Conservation (phyloP, 768 basidiomycete species). For the Mycena polygramma region DNA sequence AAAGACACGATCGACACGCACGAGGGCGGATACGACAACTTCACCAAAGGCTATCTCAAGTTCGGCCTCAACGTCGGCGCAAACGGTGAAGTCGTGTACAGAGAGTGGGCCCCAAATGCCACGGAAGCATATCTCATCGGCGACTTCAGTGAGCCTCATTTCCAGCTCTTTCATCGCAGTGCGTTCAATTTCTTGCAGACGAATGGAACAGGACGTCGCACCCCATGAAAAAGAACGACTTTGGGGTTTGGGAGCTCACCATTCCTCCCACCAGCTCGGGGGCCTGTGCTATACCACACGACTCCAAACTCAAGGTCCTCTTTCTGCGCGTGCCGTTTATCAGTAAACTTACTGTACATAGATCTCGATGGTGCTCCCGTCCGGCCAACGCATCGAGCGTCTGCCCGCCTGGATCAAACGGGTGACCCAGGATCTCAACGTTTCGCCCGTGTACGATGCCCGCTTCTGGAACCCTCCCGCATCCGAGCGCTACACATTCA, state of each 20-base stretch:
- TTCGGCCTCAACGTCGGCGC: constrained; percentile 82
- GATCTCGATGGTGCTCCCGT: constrained; percentile 93
- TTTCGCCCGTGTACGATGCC: constrained; percentile 94
- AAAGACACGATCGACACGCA: constrained; percentile 78
- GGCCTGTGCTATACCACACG: constrained; percentile 89
- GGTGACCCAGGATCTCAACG: constrained; percentile 92
- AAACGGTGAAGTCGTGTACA: constrained; percentile 81
- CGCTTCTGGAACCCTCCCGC: constrained; percentile 98
- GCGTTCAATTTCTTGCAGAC: constrained; percentile 61
- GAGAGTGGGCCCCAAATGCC: constrained; percentile 98
- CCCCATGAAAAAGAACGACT: constrained; percentile 86
- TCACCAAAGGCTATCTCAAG: constrained; percentile 84
- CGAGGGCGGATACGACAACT: constrained; percentile 89
- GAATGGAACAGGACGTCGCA: constrained; percentile 89
- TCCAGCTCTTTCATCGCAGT: neutral
- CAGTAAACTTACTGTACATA: constrained; percentile 46
- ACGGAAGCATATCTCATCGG: constrained; percentile 87
- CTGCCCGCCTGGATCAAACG: constrained; percentile 95
- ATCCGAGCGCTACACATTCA: constrained; percentile 82
- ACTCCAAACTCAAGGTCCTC: constrained; percentile 92
- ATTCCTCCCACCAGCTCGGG: constrained; percentile 78
- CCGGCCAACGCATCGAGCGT: constrained; percentile 87
- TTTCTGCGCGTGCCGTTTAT: constrained; percentile 6
- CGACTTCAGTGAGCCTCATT: constrained; percentile 88
- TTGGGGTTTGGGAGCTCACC: constrained; percentile 91